phyloP scores from a whole-genome alignment of 352 stramenopile genomes.

The Phytophthora megakarya region DNA sequence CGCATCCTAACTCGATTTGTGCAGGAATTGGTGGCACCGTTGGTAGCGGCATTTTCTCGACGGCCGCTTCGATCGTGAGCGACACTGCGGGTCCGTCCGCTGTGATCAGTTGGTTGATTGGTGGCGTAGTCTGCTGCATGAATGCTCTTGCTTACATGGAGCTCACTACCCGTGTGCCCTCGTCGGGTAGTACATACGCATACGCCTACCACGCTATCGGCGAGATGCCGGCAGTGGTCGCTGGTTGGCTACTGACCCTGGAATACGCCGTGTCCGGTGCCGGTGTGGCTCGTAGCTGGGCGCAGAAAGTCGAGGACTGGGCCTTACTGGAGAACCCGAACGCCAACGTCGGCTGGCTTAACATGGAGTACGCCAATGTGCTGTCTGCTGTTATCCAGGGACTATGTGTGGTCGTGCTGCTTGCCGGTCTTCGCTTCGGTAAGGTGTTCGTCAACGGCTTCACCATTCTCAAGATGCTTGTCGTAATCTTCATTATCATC shows the following conservation, averaged over 20 bases:
- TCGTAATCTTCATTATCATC: conserved; percentile 90
- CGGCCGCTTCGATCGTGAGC: conserved; percentile 66
- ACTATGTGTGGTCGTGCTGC: conserved; percentile 58
- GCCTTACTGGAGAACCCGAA: conserved; percentile 32
- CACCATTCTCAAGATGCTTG: conserved; percentile 62
- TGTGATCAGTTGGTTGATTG: conserved; percentile 74
- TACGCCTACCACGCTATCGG: conserved; percentile 90
- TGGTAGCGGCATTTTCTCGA: conserved; percentile 56
- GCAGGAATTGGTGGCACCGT: conserved; percentile 81
- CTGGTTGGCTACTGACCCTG: conserved; percentile 75
- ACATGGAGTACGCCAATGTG: conserved; percentile 52
- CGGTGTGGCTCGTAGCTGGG: conserved; percentile 89
- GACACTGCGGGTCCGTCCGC: conserved; percentile 75
- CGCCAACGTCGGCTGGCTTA: conserved; percentile 40
- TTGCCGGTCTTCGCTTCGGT: conserved; percentile 72
- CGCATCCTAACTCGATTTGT: conserved; percentile 14
- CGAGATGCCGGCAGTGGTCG: conserved; percentile 86
- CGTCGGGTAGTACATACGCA: conserved; percentile 84
- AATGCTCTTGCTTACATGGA: conserved; percentile 86
- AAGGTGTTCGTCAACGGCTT: conserved; percentile 81
- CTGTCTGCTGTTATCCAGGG: conserved; percentile 54
- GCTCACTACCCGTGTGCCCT: conserved; percentile 76
- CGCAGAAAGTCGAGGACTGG: conserved; percentile 81
- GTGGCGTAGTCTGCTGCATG: conserved; percentile 69
- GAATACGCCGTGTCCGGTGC: conserved; percentile 87